These are phyloP conservation scores for Colletotrichum somersetense DNA, from an alignment of 2,329 filamentous ascomycete species.

Conservation along the genomic window DNA sequence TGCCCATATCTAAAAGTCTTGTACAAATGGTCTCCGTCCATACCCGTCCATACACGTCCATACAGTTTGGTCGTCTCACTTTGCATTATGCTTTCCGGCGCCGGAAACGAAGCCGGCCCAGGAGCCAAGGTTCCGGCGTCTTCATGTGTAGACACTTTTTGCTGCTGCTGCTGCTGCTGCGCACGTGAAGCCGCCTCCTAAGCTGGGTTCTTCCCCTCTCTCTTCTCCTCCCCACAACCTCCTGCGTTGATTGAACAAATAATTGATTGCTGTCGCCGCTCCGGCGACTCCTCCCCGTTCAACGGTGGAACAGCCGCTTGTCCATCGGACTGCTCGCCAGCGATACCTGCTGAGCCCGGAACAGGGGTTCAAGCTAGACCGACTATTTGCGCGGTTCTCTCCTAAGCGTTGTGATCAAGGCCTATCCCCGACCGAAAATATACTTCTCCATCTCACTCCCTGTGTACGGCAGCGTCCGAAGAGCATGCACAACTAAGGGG, in stretches of 20 bases:
- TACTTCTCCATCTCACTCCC: slow-evolving; percentile 45
- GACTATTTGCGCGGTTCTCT: background rate
- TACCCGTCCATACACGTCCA: slow-evolving; percentile 17
- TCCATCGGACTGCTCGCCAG: background rate
- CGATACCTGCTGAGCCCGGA: background rate
- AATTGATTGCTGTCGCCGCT: background rate
- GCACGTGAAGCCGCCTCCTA: background rate
- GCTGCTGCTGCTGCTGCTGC: background rate
- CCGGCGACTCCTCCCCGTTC: background rate
- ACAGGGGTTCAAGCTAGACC: background rate
- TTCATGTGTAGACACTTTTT: background rate
- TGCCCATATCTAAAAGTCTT: slow-evolving; percentile 10
- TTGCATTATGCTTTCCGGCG: background rate
- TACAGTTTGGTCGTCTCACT: slow-evolving; percentile 5
- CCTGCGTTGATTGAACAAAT: background rate
- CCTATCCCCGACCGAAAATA: slow-evolving; percentile 38
- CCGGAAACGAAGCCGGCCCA: background rate
- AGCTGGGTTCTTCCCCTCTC: too few relatives aligned
- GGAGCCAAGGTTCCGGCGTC: background rate
- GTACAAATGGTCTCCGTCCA: slow-evolving; percentile 13
- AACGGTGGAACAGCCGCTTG: background rate
- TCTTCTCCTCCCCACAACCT: too few relatives aligned
- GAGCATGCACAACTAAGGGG: slow-evolving; percentile 57
- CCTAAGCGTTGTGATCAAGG: background rate
- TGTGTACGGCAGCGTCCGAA: slow-evolving; percentile 45